These are phyloP conservation scores for Dicorynia guianensis DNA, from an alignment of 306 rosid species.

Conservation along the genomic window DNA sequence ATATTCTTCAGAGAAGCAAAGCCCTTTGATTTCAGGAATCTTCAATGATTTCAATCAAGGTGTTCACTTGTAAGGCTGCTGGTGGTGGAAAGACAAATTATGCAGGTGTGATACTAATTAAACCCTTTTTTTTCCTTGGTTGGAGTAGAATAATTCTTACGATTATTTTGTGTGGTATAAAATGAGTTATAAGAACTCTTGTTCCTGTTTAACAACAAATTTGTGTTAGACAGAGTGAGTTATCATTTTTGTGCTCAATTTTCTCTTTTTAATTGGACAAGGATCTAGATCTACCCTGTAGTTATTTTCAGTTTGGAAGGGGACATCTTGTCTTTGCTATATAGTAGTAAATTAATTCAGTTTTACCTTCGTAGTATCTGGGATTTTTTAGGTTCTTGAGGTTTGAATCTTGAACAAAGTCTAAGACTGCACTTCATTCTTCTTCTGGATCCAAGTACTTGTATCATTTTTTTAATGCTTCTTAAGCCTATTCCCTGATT, in stretches of 20 bases:
- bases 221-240: neutral
- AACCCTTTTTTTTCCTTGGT: constrained; percentile 26
- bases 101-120: constrained; percentile 61
- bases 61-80: constrained; percentile 63
- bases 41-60: constrained; percentile 54
- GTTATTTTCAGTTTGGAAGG: constrained; percentile 8
- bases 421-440: neutral
- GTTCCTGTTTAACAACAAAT: neutral
- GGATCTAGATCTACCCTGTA: neutral
- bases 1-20: constrained; percentile 55
- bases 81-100: constrained; percentile 62
- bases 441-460: neutral
- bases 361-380: constrained; percentile 5
- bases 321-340: neutral
- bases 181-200: constrained; percentile 9
- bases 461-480: neutral
- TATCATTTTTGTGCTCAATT: neutral
- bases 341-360: constrained; percentile 9
- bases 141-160: neutral
- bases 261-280: neutral
- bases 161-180: neutral
- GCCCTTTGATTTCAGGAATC: constrained; percentile 57
- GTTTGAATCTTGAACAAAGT: neutral
- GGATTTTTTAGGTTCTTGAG: constrained; percentile 3
- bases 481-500: too few species aligned